Base-by-base conservation (phyloP, 768 basidiomycete species). In the Lyophyllum semitale region DNA sequence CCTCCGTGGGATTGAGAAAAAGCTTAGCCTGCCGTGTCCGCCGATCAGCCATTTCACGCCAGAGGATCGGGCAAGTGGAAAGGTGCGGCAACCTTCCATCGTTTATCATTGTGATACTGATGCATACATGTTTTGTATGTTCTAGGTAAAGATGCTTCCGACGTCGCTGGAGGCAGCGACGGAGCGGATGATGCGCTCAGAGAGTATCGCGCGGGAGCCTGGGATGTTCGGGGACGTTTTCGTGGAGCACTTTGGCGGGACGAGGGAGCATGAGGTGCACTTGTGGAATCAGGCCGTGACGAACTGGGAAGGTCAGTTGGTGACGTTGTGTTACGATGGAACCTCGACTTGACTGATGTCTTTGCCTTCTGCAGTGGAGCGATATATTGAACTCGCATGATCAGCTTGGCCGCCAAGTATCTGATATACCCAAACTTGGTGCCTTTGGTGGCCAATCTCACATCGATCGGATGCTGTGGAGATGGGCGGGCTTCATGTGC, bases 171-270 rank as follows among this genome's bases (percentile, higher is more conserved):
- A 93, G 64, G 73, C 80, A 5, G 96, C 95, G 3, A 92, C 93
- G 3, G 72, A 77, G 38, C 77, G 79, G 47, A 97, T 99, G 89
- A 89, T 90, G 84, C 74, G 73, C 27, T 72, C 80, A 3, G 83
- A 77, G 13, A 95, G 93, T 63, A 72, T 96, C 48, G 97, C 97
- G 2, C 81, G 97, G 29, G 89, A 95, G 66, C 67, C 69, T 15
- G 68, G 70, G 9, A 77, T 93, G 38, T 85, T 98, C 53, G 96
- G 95, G 0, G 76, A 94, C 64, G 86, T 84, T 22, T 97, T 98
- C 65, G 92, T 98, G 1, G 92, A 98, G 15, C 97, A 99, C 68
- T 96, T 84, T 64, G 93, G 91, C 2, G 95, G 94, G 8, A 98
- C 97, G n/a, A 84, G 96, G 63, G 83, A 93, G 68, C 90, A 98